Conservation (phyloP, 805 yeast genomes). For the Starmera dryadoides region DNA sequence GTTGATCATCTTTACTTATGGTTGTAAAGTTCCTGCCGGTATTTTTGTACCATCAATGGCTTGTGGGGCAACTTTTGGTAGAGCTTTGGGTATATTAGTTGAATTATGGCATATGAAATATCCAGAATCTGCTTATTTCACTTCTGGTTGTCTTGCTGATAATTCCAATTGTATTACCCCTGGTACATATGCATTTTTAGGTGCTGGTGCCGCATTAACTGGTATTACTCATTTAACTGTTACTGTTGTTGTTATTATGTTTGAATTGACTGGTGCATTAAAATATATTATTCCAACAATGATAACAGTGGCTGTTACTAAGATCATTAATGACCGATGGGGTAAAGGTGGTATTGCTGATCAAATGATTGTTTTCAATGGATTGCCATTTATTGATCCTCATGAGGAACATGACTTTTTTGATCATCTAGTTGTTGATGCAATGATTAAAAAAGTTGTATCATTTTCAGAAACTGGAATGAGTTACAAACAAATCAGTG, state of each 20-base stretch:
- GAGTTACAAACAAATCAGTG: slow-evolving; percentile 26
- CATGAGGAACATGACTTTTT: slow-evolving; percentile 62
- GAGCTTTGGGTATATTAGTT: slow-evolving; percentile 73
- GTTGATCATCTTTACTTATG: slow-evolving; percentile 80
- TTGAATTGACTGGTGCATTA: slow-evolving; percentile 93
- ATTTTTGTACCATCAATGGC: slow-evolving; percentile 96
- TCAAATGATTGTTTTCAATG: slow-evolving; percentile 85
- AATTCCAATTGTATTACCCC: slow-evolving; percentile 65
- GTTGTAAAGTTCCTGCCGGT: slow-evolving; percentile 95
- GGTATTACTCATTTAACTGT: slow-evolving; percentile 93
- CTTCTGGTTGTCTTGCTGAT: slow-evolving; percentile 29
- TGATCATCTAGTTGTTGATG: slow-evolving; percentile 37
- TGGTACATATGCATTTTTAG: slow-evolving; percentile 91
- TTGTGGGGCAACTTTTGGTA: slow-evolving; percentile 90
- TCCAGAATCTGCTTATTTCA: slow-evolving; percentile 28
- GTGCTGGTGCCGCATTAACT: slow-evolving; percentile 91
- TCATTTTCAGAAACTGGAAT: slow-evolving; percentile 32
- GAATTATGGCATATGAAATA: slow-evolving; percentile 38
- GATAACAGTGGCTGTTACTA: slow-evolving; percentile 90
- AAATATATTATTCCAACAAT: slow-evolving; percentile 89
- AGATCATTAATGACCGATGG: slow-evolving; percentile 65
- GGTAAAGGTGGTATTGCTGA: slow-evolving; percentile 93
- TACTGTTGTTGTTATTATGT: slow-evolving; percentile 91
- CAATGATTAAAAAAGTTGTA: slow-evolving; percentile 48
- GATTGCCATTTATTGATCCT: slow-evolving; percentile 73